Conservation (phyloP, 2,329 filamentous ascomycete genomes). For the Myriosclerotinia scirpicola region DNA sequence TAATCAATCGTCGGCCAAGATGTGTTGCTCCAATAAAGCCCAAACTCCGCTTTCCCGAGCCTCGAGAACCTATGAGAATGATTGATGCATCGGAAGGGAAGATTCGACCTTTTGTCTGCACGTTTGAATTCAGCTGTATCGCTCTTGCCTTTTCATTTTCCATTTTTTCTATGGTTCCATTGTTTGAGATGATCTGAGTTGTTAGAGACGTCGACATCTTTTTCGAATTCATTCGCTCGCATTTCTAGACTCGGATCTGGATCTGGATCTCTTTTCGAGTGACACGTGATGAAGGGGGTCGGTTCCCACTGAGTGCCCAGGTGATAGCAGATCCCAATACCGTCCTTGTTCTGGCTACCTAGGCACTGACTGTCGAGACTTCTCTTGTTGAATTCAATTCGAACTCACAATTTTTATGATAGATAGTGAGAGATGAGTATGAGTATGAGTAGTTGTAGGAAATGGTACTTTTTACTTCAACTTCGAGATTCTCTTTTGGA, state of each 20-base stretch:
- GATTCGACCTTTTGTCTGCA: slow-evolving; percentile 31
- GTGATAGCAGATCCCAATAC: too few relatives aligned
- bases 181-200: slow-evolving; percentile 33
- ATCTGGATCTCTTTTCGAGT: neutral
- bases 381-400: too few relatives aligned
- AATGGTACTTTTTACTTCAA: too few relatives aligned
- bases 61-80: slow-evolving; percentile 70
- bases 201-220: slow-evolving; percentile 38
- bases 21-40: slow-evolving; percentile 73
- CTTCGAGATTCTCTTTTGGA: too few relatives aligned
- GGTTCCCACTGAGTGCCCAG: too few relatives aligned
- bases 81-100: slow-evolving; percentile 60
- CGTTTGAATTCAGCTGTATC: slow-evolving; percentile 30
- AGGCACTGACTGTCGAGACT: too few relatives aligned
- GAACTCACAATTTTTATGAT: too few relatives aligned
- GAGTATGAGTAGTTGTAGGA: too few relatives aligned
- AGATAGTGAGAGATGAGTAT: too few relatives aligned
- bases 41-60: slow-evolving; percentile 73
- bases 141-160: neutral
- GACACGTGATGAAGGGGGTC: slow-evolving; percentile 17
- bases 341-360: too few relatives aligned
- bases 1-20: slow-evolving; percentile 66
- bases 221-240: neutral
- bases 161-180: slow-evolving; percentile 26
- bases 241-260: neutral